Evolutionary conservation across 192 early-diverging fungal species (phyloP), one percentile per base, ranked within the genome.

Genomic region (Coemansia sp.): DNA sequence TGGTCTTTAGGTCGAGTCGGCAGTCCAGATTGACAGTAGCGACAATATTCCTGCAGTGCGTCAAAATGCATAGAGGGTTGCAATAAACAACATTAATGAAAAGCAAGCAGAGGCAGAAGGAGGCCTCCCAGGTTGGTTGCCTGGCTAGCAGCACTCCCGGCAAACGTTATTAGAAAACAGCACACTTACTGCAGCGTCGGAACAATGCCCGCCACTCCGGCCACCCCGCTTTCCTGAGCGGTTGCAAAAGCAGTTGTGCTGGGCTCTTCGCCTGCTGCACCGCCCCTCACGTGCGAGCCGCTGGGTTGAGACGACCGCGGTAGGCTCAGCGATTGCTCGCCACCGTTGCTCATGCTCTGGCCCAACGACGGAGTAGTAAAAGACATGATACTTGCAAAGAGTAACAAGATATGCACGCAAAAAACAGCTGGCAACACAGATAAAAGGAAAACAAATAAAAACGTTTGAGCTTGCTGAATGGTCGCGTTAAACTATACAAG

Each of bases 11-110:
- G 70, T 99, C 97, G 60, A 99, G 84, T 42, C 88, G 86, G 81
- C 89, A 92, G 70, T 97, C 96, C 57, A 99, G 81, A 70, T 99
- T 97, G 63, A 99, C 96, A 14, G 96, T 99, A 19, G 96, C 94
- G 9, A 99, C 96, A 60, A 99, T 95, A 65, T 99, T 99, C 78
- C 90, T 91, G 66, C 59, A 13, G 19, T 17, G 6, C 21, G 39
- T 21, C 43, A 32, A 45, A 22, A n/a, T n/a, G n/a, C n/a, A n/a
- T n/a, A n/a, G n/a, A n/a, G n/a, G n/a, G n/a, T n/a, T n/a, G n/a
- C n/a, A n/a, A n/a, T n/a, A n/a, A n/a, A n/a, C 34, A 29, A 10
- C 36, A 9, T 15, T 10, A 21, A 29, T 13, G 14, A 48, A 47
- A 15, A 58, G 5, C 35, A 39, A 8, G 32, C 11, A 54, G 10